Conservation (phyloP, 768 basidiomycete species). For the Phlebiopsis gigantea region DNA sequence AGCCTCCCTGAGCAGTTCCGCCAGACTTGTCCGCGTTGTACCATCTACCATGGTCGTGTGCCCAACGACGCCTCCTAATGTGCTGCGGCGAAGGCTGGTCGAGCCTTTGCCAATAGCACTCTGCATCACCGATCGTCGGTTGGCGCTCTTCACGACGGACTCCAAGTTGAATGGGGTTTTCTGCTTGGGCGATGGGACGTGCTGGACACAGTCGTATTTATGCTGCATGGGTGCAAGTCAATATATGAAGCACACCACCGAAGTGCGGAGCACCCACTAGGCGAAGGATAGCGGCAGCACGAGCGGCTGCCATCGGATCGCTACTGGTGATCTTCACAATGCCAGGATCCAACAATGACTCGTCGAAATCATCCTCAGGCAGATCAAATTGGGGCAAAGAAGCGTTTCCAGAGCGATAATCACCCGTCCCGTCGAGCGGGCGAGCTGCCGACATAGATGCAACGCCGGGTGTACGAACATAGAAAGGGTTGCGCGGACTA, state of each 20-base stretch:
- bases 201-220: slow-evolving; percentile 80
- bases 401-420: not conserved
- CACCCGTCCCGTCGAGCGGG: not conserved
- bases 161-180: slow-evolving; percentile 16
- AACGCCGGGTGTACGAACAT: not conserved
- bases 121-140: slow-evolving; percentile 31
- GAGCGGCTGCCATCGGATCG: slow-evolving; percentile 81
- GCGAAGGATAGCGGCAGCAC: slow-evolving; percentile 91
- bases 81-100: slow-evolving; percentile 19
- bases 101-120: slow-evolving; percentile 26
- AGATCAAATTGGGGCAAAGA: not conserved
- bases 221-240: slow-evolving; percentile 42
- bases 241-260: not conserved
- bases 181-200: slow-evolving; percentile 23
- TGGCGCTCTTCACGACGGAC: slow-evolving; percentile 18
- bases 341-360: slow-evolving; percentile 41
- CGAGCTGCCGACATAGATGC: not conserved
- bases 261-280: slow-evolving; percentile 49
- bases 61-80: slow-evolving; percentile 38
- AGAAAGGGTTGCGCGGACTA: slow-evolving; percentile 13
- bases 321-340: slow-evolving; percentile 81
- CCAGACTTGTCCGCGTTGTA: slow-evolving; percentile 47
- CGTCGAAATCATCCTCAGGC: slow-evolving; percentile 26
- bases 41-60: slow-evolving; percentile 51
- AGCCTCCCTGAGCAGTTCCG: slow-evolving; percentile 52